A percentile compares a stretch with the other conserved stretches of the same genome.
Conservation (phyloP, 1,284 basidiomycete species). For the Moesziomyces sp. region DNA sequence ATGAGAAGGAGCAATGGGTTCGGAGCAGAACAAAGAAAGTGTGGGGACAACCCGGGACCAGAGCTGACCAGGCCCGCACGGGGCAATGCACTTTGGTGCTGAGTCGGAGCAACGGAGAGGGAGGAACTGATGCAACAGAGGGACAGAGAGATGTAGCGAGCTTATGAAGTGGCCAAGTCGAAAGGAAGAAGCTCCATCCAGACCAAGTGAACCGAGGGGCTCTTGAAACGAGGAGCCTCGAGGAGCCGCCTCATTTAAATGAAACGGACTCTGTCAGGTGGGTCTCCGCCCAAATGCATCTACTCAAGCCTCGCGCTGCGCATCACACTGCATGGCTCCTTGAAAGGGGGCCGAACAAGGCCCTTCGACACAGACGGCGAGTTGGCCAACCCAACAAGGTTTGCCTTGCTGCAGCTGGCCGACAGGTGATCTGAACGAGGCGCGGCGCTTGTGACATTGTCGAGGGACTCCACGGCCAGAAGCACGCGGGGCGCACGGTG, state of each 20-base stretch:
- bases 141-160: constrained; percentile 6
- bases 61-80: constrained; percentile 1
- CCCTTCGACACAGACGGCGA: too few relatives aligned
- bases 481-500: too few relatives aligned
- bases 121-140: constrained; percentile 1
- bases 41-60: constrained; percentile 5
- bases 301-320: constrained; percentile 9
- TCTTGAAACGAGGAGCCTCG: constrained; percentile 5
- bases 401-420: neutral
- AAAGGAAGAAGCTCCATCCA: constrained; percentile 19
- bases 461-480: neutral
- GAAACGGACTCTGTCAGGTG: constrained; percentile 17
- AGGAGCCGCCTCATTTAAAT: constrained; percentile 28
- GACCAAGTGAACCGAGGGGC: constrained; percentile 2
- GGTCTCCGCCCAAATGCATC: constrained; percentile 4
- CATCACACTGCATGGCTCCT: too few relatives aligned
- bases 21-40: constrained; percentile 8
- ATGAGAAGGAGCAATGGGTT: constrained; percentile 6
- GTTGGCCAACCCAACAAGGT: neutral
- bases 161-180: constrained; percentile 13
- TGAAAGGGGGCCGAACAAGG: too few relatives aligned
- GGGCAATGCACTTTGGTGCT: constrained; percentile 9
- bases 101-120: constrained; percentile 11
- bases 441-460: neutral
- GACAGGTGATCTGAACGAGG: neutral